These are phyloP conservation scores for Pleurotus salmoneostramineus DNA, from an alignment of 768 basidiomycete genomes.

Conservation along the genomic window DNA sequence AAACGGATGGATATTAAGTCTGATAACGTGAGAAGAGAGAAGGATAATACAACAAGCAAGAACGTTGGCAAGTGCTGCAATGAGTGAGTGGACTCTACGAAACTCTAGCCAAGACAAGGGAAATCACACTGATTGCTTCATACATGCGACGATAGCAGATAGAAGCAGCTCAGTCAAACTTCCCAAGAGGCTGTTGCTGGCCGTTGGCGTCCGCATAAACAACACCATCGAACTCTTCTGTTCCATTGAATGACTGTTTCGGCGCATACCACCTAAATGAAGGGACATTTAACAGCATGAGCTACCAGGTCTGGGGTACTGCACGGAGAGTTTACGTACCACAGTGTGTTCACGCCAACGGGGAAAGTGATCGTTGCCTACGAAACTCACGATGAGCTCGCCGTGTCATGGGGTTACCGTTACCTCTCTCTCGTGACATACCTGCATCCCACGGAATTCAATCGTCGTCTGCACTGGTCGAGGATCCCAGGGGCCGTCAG, in stretches of 20 bases:
- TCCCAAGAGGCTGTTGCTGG: conserved; percentile 11
- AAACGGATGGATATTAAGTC: no score
- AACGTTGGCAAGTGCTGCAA: no score
- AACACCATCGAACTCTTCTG: conserved; percentile 4
- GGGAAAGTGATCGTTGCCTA: conserved; percentile 75
- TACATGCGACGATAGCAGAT: background rate
- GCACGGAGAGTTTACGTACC: conserved; percentile 17
- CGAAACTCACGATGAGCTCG: background rate
- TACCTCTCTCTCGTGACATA: conserved; percentile 16
- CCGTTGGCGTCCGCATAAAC: conserved; percentile 12
- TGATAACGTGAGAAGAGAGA: no score
- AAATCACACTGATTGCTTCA: background rate
- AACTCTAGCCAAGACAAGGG: no score
- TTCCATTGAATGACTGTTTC: conserved; percentile 11
- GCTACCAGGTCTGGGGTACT: background rate
- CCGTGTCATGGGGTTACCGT: background rate
- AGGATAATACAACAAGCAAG: no score
- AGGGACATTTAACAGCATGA: background rate
- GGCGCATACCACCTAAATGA: conserved; percentile 32
- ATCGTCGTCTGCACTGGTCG: conserved; percentile 54
- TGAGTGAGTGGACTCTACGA: no score
- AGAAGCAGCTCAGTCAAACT: conserved; percentile 6
- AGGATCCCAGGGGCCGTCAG: conserved; percentile 50
- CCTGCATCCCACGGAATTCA: conserved; percentile 60
- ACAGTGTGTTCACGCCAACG: conserved; percentile 62